Conservation (phyloP, 1,139 yeast species). For the Zygosaccharomyces pseudobailii region DNA sequence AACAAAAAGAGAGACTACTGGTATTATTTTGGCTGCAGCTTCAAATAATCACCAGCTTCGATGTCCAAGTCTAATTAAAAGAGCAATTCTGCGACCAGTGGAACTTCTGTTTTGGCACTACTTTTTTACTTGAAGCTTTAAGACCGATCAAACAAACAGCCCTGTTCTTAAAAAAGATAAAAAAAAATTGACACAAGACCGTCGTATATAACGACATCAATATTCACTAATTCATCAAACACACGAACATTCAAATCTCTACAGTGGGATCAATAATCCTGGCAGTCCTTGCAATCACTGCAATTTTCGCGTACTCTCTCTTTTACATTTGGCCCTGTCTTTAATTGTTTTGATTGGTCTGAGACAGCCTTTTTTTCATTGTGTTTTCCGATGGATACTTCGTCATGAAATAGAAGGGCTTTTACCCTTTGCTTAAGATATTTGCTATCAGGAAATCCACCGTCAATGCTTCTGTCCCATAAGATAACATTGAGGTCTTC, state of each 20-base stretch:
- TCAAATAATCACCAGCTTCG: too few relatives aligned
- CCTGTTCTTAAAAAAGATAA: constrained; percentile 1
- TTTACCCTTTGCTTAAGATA: constrained; percentile 48
- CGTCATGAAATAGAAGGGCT: constrained; percentile 15
- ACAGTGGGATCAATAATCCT: not conserved
- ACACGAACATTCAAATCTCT: not conserved
- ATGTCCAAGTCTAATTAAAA: too few relatives aligned
- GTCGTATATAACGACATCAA: not conserved
- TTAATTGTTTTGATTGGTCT: not conserved
- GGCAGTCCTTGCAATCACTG: constrained; percentile 1
- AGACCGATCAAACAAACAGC: not conserved
- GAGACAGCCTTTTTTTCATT: constrained; percentile 4
- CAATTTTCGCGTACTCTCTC: not conserved
- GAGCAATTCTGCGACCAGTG: not conserved
- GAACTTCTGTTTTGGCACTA: not conserved
- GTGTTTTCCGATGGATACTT: constrained; percentile 18
- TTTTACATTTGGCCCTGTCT: not conserved
- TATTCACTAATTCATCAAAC: not conserved
- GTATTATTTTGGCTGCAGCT: too few relatives aligned
- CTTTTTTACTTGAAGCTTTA: not conserved
- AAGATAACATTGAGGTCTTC: constrained; percentile 30
- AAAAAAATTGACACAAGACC: not conserved
- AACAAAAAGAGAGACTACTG: not conserved
- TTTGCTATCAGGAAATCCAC: constrained; percentile 65
- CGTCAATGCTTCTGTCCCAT: constrained; percentile 52